Evolutionary conservation across 441 rosid genomes (phyloP), one percentile per base, ranked within the genome.

Genomic region (Gossypium gossypioides): DNA sequence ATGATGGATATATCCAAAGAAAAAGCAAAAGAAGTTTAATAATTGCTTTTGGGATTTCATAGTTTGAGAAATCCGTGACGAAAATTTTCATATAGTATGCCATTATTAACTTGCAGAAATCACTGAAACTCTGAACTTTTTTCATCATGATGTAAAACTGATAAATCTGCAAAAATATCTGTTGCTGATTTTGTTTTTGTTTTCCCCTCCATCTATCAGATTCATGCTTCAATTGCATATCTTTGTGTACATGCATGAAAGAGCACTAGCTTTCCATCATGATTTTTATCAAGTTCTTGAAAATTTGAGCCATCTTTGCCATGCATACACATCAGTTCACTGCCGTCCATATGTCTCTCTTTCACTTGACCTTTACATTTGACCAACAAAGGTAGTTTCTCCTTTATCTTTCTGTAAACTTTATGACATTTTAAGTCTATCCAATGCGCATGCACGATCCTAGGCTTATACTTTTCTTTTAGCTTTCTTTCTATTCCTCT

Each of bases 161-260:
- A 77, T 72, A 76, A 76, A 81, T 81, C 80, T 82, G 82, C 77
- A 75, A 65, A 57, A 77, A 74, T 16, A 80, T 82, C 75, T 75
- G 81, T 61, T 8, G 73, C 77, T 56, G 76, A 73, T 73, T 78
- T 75, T 64, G 55, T 3, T 69, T 71, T 74, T 21, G 68, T 60
- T 19, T 65, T 56, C 13, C 12, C 50, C 13, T 67, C 55, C 55
- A 32, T 72, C 67, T 34, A 24, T 73, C 69, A 24, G 59, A 75
- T 24, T 56, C 13, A 51, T 65, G 44, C 69, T 51, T 74, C 75
- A 67, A 69, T 57, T 77, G 65, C 74, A 72, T 72, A 63, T 78
- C 51, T 71, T 72, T 74, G 75, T 64, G 75, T 78, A 32, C 78
- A 75, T 84, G 78, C 86, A 76, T 78, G 61, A 69, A 80, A 18